Base-by-base conservation (phyloP, 345 rosid genomes). In the Theobroma cacao region DNA sequence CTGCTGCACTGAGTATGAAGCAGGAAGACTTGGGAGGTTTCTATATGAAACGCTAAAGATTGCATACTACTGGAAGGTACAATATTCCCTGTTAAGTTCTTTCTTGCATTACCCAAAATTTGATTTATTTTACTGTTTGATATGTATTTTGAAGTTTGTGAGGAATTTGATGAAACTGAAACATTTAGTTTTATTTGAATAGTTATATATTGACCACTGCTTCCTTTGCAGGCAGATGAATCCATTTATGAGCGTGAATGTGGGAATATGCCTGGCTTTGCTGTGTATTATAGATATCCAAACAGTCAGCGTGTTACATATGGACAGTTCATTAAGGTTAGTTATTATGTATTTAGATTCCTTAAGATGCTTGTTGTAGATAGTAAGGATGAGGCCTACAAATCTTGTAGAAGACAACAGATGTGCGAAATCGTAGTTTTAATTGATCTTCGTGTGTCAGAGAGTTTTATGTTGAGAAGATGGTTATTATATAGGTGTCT, bases 221-320 rank as follows among this genome's bases (percentile, higher is more conserved):
- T 47, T 71, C 72, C 66, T 83, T 75, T 85, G 20, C 92, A 94
- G 98, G 94, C 98, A 74, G 93, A 93, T 62, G 99, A 97, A 84
- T 90, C 98, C 59, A 86, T 97, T 66, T 97, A 97, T 81, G 99
- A 97, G 87, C 88, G 86, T 30, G 98, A 97, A 79, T 94, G 99
- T 41, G 98, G 98, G 78, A 97, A 97, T 84, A 97, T 90, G 99
- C 99, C 99, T 52, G 99, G 99, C 75, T 97, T 97, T 84, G 99
- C 99, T 84, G 98, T 97, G 58, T 94, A 94, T 80, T 97, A 97
- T 81, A 86, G 98, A 84, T 94, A 84, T 78, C 99, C 99, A 28
- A 89, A 97, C 84, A 93, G 99, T 83, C 96, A 93, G 87, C 97
- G 99, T 15, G 99, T 97, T 79, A 93, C 97, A 43, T 97, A 93